Conservation (phyloP, 208 protist species). For the Trypanosoma avium region DNA sequence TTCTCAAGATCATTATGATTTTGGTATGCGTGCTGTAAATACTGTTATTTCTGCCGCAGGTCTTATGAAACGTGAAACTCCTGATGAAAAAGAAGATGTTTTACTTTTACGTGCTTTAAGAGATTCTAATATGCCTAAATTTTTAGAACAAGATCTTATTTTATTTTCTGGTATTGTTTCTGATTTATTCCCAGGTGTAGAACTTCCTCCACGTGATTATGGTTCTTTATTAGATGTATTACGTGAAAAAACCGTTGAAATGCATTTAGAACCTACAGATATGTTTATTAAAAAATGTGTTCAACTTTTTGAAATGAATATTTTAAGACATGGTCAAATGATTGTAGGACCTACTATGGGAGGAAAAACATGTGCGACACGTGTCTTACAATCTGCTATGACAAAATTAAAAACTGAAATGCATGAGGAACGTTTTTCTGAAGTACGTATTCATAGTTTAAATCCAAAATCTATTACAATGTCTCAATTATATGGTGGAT, state of each 20-base stretch:
- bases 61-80: slow-evolving; percentile 94
- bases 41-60: slow-evolving; percentile 97
- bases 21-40: slow-evolving; percentile 98
- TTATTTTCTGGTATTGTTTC: slow-evolving; percentile 97
- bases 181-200: slow-evolving; percentile 96
- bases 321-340: slow-evolving; percentile 98
- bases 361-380: slow-evolving; percentile 93
- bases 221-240: slow-evolving; percentile 85
- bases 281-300: slow-evolving; percentile 96
- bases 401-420: slow-evolving; percentile 71
- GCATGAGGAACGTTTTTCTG: slow-evolving; percentile 74
- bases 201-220: slow-evolving; percentile 91
- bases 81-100: slow-evolving; percentile 92
- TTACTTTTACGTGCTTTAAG: slow-evolving; percentile 94
- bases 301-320: slow-evolving; percentile 98
- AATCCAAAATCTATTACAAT: slow-evolving; percentile 98
- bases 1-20: slow-evolving; percentile 98
- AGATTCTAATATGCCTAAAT: slow-evolving; percentile 98
- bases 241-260: slow-evolving; percentile 50
- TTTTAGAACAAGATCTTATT: slow-evolving; percentile 92
- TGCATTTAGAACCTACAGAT: slow-evolving; percentile 93
- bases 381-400: slow-evolving; percentile 86
- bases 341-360: slow-evolving; percentile 96
- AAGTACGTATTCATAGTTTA: slow-evolving; percentile 86
- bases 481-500: slow-evolving; percentile 96